Base-by-base conservation (phyloP, 2,329 filamentous ascomycete genomes). In the Fusarium sp. region DNA sequence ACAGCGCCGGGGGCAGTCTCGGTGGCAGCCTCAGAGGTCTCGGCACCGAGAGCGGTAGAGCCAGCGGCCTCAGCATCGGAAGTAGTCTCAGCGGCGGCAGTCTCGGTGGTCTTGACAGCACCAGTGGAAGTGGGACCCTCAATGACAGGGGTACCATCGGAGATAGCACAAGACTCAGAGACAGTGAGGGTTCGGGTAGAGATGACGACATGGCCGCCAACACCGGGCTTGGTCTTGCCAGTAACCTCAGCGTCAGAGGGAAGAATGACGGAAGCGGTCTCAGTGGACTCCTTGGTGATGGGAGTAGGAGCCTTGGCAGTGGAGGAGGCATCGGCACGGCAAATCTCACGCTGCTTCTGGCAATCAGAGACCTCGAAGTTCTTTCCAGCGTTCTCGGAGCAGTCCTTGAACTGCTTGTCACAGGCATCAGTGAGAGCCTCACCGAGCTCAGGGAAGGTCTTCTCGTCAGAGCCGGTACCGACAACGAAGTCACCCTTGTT, bases 131-230 rank as follows among this genome's bases (percentile, higher is more conserved):
- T 75, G 50, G 75, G 61, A 26, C 75, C 70, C 58, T 74, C 63
- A 7, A 76, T 69, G 36, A 75, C 61, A 24, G 70, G 72, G 24
- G 72, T 74, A 44, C 76, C 76, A 24, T 73, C 70, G 30, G 71
- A 73, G 50, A 78, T 61, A 31, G 73, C 71, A 38, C 75, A 77
- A 50, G 76, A 70, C 65, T 78, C 76, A 7, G 72, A 70, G 33
- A 75, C 76, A 61, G 76, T 78, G 50, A 78, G 74, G 30, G 73
- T 78, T 30, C 69, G 74, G 44, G 74, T 77, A 41, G 67, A 72
- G 65, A 78, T 76, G 51, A 78, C 75, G 58, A 67, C 68, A 26
- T 68, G 70, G 16, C 74, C 76, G 44, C 69, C 72, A 35, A 77
- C 68, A 54, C 63, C 65, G n/a, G 72, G 57, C 61, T 73, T 70